Evolutionary conservation across 139 green algal species (phyloP), one percentile per base, ranked within the genome.

Genomic region (Tetraselmis chui): DNA sequence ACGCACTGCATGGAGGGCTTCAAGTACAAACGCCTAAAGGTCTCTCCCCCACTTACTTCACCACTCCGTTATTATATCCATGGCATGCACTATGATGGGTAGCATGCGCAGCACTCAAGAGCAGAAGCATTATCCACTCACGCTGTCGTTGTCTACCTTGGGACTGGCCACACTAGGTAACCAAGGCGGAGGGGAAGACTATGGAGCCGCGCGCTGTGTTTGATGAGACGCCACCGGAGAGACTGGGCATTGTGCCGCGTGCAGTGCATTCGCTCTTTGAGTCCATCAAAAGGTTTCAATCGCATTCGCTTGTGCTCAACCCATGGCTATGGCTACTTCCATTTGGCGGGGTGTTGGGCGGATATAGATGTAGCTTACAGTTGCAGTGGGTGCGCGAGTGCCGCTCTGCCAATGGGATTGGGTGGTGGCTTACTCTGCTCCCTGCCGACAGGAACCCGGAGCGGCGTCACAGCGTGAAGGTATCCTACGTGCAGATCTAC

Each of bases 1-100:
- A 92, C 89, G 2, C 84, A 83, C 88, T 90, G 85, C 30, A 93
- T 92, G 89, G 89, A 92, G 79, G 89, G 89, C 29, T 87, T 83
- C 83, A 79, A 32, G 30, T 90, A 92, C 77, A 18, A 75, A 0
- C 29, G 26, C 5, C 26, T 77, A 22, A 29, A 28, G 74, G 74
- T 29, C 26, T 75, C 59, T 23, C 45, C 11, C 45, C 5, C 45
- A 18, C 45, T 67, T 67, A 5, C 45, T 18, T 67, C 45, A 5
- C 45, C 45, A 5, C 45, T 18, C 45, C n/a, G n/a, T n/a, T n/a
- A n/a, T n/a, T n/a, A n/a, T n/a, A n/a, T n/a, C n/a, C n/a, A n/a
- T n/a, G n/a, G n/a, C n/a, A n/a, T n/a, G n/a, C n/a, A n/a, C n/a
- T n/a, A n/a, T n/a, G n/a, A n/a, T n/a, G n/a, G n/a, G n/a, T n/a